Conservation (phyloP, 2,329 filamentous ascomycete genomes). For the Cladosporium sp. region DNA sequence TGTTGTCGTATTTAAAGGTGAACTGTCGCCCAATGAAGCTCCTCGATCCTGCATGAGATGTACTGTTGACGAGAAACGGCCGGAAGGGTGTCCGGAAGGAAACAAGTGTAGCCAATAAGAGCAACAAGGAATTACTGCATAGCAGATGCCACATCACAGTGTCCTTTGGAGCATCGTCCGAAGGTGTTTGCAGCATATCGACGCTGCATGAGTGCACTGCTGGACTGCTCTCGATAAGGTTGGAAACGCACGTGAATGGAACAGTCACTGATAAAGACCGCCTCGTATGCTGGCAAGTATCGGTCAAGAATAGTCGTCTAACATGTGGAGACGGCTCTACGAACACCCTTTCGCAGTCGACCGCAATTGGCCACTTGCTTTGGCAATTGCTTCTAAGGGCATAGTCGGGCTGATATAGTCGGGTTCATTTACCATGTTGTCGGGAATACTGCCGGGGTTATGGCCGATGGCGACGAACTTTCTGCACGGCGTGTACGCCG, state of each 20-base stretch:
- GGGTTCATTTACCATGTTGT: constrained; percentile 2
- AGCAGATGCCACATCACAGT: background rate
- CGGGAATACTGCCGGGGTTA: background rate
- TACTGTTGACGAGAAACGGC: constrained; percentile 6
- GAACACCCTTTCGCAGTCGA: background rate
- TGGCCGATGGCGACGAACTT: background rate
- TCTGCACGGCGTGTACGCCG: background rate
- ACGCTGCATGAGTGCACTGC: background rate
- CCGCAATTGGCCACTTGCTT: background rate
- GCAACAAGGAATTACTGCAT: background rate
- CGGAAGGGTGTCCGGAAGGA: background rate
- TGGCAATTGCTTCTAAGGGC: background rate
- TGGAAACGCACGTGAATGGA: background rate
- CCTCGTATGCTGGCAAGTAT: background rate
- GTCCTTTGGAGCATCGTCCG: background rate
- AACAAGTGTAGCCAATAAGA: background rate
- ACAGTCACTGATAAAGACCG: background rate
- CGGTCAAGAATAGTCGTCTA: background rate
- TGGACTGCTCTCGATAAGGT: background rate
- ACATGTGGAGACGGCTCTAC: background rate
- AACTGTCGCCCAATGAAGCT: background rate
- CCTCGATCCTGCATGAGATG: background rate
- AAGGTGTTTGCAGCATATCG: background rate
- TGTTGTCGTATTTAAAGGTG: background rate
- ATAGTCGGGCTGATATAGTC: background rate